Percentiles rank a stretch among this genome's conserved stretches.
These are phyloP conservation scores for Solanum virginianum DNA, from an alignment of 257 asterid genomes.

Conservation along the genomic window DNA sequence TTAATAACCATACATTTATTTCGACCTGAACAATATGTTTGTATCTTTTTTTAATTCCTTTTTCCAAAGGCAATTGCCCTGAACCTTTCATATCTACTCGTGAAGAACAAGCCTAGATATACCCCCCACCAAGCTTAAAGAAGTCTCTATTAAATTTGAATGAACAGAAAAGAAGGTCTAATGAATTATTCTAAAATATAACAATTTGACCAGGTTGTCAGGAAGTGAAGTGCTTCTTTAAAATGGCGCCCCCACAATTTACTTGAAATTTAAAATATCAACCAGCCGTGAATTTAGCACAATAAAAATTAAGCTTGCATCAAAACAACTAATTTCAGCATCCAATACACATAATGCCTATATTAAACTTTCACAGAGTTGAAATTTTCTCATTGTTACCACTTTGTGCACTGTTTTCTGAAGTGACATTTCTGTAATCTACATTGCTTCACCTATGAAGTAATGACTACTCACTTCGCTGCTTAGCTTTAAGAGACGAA, in stretches of 20 bases:
- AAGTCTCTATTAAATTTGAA: background rate
- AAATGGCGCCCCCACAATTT: no score
- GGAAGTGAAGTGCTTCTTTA: background rate
- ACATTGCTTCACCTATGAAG: background rate
- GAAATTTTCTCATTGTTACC: background rate
- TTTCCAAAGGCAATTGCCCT: background rate
- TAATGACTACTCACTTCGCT: background rate
- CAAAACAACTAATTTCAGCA: background rate
- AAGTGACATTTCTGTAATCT: background rate
- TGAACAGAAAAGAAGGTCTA: background rate
- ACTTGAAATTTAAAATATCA: background rate
- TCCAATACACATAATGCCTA: background rate
- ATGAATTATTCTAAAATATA: background rate
- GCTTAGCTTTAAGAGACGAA: background rate
- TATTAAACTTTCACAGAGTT: background rate
- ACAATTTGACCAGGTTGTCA: background rate
- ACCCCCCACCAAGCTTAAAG: background rate
- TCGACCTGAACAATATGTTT: background rate
- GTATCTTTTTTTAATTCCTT: background rate
- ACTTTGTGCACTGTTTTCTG: background rate
- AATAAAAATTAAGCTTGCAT: background rate
- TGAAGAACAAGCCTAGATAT: background rate
- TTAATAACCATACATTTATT: background rate
- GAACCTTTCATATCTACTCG: background rate
- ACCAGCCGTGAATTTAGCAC: background rate